Evolutionary conservation across 805 yeast species (phyloP).

Genomic region (Saccharomyces paradoxus): DNA sequence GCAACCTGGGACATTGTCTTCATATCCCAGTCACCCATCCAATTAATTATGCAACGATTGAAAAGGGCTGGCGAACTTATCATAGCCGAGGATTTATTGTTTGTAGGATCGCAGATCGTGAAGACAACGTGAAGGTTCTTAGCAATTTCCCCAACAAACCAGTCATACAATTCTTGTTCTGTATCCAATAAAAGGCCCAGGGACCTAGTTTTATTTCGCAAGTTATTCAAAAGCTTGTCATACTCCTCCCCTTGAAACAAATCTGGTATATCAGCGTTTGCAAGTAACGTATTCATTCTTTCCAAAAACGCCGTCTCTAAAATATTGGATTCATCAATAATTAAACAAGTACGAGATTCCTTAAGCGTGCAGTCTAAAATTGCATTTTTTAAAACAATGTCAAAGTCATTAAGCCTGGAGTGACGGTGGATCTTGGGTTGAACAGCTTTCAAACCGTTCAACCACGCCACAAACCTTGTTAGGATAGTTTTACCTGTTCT

Average conservation of each 20-base stretch:
- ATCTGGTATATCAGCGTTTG: conserved; percentile 90
- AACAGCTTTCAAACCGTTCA: conserved; percentile 60
- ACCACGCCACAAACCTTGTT: conserved; percentile 82
- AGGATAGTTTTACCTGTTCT: conserved; percentile 76
- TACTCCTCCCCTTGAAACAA: conserved; percentile 71
- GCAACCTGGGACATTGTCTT: conserved; percentile 46
- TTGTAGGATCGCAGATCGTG: conserved; percentile 52
- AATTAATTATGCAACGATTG: conserved; percentile 79
- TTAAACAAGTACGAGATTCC: conserved; percentile 58
- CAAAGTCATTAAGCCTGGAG: conserved; percentile 59
- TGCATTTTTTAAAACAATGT: conserved; percentile 47
- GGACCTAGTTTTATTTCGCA: conserved; percentile 48
- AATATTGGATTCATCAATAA: conserved; percentile 75
- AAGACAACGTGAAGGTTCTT: conserved; percentile 75
- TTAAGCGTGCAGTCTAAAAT: conserved; percentile 42
- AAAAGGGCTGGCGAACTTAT: conserved; percentile 80
- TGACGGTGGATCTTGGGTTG: conserved; percentile 50
- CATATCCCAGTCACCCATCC: conserved; percentile 81
- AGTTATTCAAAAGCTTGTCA: conserved; percentile 41
- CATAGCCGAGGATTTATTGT: conserved; percentile 34
- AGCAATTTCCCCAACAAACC: conserved; percentile 67
- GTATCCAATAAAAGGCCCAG: conserved; percentile 60
- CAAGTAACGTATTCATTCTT: conserved; percentile 85
- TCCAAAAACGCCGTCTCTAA: conserved; percentile 74
- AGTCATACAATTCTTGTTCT: conserved; percentile 58